These are phyloP conservation scores for Vanrija sp. DNA, from an alignment of 1,284 basidiomycete species.

Conservation along the genomic window DNA sequence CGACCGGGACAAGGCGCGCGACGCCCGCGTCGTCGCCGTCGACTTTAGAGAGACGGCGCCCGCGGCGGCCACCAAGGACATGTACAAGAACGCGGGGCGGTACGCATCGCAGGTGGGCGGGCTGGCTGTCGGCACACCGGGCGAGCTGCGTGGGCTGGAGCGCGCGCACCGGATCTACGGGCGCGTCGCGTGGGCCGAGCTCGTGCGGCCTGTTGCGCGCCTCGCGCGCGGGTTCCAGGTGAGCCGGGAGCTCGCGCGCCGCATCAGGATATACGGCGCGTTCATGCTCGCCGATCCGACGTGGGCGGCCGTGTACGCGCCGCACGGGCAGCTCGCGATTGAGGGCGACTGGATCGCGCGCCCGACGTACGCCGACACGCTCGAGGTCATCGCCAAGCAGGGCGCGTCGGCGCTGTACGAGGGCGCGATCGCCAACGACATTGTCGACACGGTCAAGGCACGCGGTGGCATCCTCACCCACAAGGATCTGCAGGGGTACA, in stretches of 20 bases:
- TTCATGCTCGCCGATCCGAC: slow-evolving; percentile 72
- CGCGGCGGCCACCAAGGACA: slow-evolving; percentile 62
- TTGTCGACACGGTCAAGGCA: slow-evolving; percentile 32
- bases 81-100: slow-evolving; percentile 73
- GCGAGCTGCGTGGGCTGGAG: slow-evolving; percentile 71
- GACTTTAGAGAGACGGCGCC: slow-evolving; percentile 90
- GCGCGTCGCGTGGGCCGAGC: slow-evolving; percentile 65
- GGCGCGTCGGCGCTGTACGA: slow-evolving; percentile 45
- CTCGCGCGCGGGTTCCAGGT: slow-evolving; percentile 71
- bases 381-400: slow-evolving; percentile 40
- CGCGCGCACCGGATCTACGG: slow-evolving; percentile 45
- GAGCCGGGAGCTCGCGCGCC: slow-evolving; percentile 64
- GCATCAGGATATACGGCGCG: slow-evolving; percentile 59
- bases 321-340: slow-evolving; percentile 63
- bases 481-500: slow-evolving; percentile 54
- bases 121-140: slow-evolving; percentile 75
- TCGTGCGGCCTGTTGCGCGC: slow-evolving; percentile 70
- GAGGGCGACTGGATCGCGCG: slow-evolving; percentile 71
- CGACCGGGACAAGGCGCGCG: slow-evolving; percentile 7
- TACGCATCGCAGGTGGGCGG: slow-evolving; percentile 68
- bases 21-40: slow-evolving; percentile 55
- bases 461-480: slow-evolving; percentile 44
- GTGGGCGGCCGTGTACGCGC: slow-evolving; percentile 77
- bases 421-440: slow-evolving; percentile 44
- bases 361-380: slow-evolving; percentile 53